These are phyloP conservation scores for Penicillium mononematosum DNA, from an alignment of 495 filamentous ascomycete species.

Conservation along the genomic window DNA sequence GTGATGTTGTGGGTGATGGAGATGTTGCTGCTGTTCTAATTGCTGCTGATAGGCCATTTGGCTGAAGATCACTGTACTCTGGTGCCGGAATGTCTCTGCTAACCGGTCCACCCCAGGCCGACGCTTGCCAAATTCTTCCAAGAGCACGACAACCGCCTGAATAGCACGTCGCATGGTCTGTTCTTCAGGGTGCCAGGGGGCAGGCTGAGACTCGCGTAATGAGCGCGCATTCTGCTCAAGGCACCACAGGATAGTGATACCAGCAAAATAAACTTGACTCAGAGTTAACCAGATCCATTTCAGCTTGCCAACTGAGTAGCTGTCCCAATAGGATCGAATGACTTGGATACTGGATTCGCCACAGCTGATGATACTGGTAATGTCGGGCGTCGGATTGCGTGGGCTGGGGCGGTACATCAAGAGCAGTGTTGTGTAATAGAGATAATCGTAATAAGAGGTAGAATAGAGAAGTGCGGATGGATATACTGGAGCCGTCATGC, in stretches of 20 bases:
- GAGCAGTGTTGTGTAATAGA: slow-evolving; percentile 52
- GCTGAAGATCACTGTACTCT: slow-evolving; percentile 49
- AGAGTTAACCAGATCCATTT: slow-evolving; percentile 57
- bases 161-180: slow-evolving; percentile 48
- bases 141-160: slow-evolving; percentile 46
- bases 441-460: slow-evolving; percentile 50
- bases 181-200: slow-evolving; percentile 46
- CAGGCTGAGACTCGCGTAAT: slow-evolving; percentile 38
- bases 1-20: slow-evolving; percentile 17
- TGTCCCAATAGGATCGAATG: slow-evolving; percentile 51
- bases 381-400: slow-evolving; percentile 46
- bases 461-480: slow-evolving; percentile 47
- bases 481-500: slow-evolving; percentile 38
- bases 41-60: slow-evolving; percentile 44
- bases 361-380: slow-evolving; percentile 46
- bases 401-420: slow-evolving; percentile 52
- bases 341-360: slow-evolving; percentile 51
- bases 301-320: slow-evolving; percentile 49
- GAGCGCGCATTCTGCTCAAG: slow-evolving; percentile 48
- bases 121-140: slow-evolving; percentile 50
- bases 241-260: slow-evolving; percentile 51
- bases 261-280: slow-evolving; percentile 53
- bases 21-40: slow-evolving; percentile 26
- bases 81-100: slow-evolving; percentile 45
- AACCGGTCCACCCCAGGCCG: slow-evolving; percentile 49